Evolutionary conservation across 306 rosid species (phyloP), one percentile per base, ranked within the genome.

Genomic region (Prunus mira): DNA sequence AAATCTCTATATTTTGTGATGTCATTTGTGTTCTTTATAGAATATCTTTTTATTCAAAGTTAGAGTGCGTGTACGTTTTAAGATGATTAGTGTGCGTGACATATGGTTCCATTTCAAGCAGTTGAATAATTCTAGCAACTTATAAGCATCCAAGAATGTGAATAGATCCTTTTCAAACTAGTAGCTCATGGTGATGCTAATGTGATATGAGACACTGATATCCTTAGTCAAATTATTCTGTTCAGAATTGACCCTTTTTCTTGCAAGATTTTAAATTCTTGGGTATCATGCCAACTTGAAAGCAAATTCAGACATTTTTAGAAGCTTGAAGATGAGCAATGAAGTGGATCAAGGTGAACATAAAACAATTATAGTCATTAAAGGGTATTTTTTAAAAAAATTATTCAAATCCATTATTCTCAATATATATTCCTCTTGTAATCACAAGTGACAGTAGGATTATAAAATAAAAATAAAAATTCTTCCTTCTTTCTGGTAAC

Each of bases 211-310:
- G 52, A 80, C 52, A 67, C 49, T 11, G 46, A 75, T 38, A 38
- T 70, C 55, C 84, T 76, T 55, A 43, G 49, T 65, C 72, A 73
- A 30, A 28, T 66, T 57, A n/a, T 79, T 79, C 78, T 65, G 12
- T 32, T 41, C 25, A n/a, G 38, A 65, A 28, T 28, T 11, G 34
- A 56, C n/a, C 58, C 65, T 9, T 12, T 24, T 58, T 63, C 20
- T 20, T 18, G 64, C 61, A 57, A 55, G 51, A 65, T n/a, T 27
- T 14, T 5, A 66, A 43, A 66, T 43, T 65, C 63, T 38, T 12
- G n/a, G 64, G 67, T 30, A 73, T 67, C 63, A 49, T 56, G 67
- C 71, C 70, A 77, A 55, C 49, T 57, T 72, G 55, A 30, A 57
- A 57, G 54, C 82, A 72, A 65, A 15, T 64, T n/a, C 43, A 10